Percentiles rank a stretch among this genome's conserved stretches.
These are phyloP conservation scores for Phytophthora sp. DNA, from an alignment of 352 stramenopile genomes.

Conservation along the genomic window DNA sequence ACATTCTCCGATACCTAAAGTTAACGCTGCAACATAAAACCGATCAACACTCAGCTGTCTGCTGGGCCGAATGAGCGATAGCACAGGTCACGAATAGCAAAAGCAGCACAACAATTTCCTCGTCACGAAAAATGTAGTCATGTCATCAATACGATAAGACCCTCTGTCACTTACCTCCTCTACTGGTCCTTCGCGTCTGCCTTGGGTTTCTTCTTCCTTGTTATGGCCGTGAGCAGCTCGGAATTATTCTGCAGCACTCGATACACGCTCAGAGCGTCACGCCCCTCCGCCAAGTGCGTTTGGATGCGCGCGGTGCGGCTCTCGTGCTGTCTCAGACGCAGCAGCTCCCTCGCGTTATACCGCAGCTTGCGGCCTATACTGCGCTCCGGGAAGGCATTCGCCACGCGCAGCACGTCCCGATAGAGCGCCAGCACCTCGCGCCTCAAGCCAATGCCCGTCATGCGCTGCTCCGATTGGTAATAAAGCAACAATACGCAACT, in stretches of 20 bases:
- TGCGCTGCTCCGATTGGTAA: constrained; percentile 26
- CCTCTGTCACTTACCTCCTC: no score
- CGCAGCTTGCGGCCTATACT: constrained; percentile 73
- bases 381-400: constrained; percentile 59
- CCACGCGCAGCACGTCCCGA: constrained; percentile 56
- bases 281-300: constrained; percentile 54
- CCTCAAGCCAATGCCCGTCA: constrained; percentile 38
- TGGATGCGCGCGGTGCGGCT: constrained; percentile 43
- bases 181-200: constrained; percentile 6
- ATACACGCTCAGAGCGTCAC: constrained; percentile 67
- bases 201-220: constrained; percentile 47
- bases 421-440: constrained; percentile 71
- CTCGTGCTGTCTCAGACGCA: constrained; percentile 65
- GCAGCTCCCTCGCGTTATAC: constrained; percentile 78
- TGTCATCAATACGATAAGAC: no score
- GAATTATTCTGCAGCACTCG: constrained; percentile 52
- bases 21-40: no score
- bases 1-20: no score
- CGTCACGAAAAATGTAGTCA: no score
- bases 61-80: no score
- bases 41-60: no score
- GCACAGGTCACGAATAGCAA: no score
- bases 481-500: background rate
- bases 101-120: no score
- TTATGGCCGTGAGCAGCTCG: constrained; percentile 60